Base-by-base conservation (phyloP, 2,329 filamentous ascomycete species). In the Knufia fluminis region DNA sequence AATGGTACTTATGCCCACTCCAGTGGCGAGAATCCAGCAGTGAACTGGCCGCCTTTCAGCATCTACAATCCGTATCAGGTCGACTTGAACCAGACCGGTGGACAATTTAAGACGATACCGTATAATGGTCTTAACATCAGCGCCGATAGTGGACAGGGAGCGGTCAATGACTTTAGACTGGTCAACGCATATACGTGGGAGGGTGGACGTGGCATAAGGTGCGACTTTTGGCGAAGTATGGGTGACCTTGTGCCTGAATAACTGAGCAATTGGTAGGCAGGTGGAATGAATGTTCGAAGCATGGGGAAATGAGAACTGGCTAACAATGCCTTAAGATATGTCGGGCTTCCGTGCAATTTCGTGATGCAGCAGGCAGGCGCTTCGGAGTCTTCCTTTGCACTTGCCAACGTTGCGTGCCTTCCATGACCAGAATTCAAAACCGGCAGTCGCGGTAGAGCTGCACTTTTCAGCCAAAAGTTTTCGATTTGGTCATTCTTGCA, bases 11-110 rank as follows among this genome's bases (percentile, higher is more conserved):
- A 64, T 2, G 16, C 26, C n/a, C 32, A 23, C 8, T 51, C 47
- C 26, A 50, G 39, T 32, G 47, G 39, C 10, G 49, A n/a, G 8
- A 56, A 54, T n/a, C 63, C 63, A 19, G 60, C 63, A 2, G 55
- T 60, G 16, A 51, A 57, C 7, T 73, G 71, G 68, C 66, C 65
- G 1, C 51, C 59, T 47, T 71, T 64, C 61, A 52, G 55, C 2
- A 54, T 63, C 2, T 52, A 59, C 16, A 53, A 59, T 2, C 67
- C 66, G 0, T 58, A 60, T 16, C 65, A 70, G 63, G 61, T 76
- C 46, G 69, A 74, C 52, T 48, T 75, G 35, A 75, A 75, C 51
- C 67, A 71, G 50, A 74, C 71, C 0, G 72, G 72, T 3, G 71
- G 70, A 1, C 55, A 50, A 12, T 28, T 55, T 12, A 41, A 41